A percentile compares a stretch with the other conserved stretches of the same genome.
These are phyloP conservation scores for Rusavskia elegans DNA, from an alignment of 495 filamentous ascomycete genomes.

Conservation along the genomic window DNA sequence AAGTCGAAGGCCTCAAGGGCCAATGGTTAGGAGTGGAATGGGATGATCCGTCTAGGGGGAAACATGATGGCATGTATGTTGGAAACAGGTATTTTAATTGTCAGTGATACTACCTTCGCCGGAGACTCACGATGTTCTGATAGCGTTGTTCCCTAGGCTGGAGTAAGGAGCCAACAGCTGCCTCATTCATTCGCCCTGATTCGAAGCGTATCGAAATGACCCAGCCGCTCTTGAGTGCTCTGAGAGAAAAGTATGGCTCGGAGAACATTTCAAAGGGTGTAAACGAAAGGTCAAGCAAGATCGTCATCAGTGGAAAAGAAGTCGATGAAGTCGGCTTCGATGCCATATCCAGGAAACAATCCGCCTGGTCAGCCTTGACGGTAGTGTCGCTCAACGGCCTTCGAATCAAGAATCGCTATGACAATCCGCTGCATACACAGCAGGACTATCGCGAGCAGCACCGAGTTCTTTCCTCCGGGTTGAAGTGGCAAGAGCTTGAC, in stretches of 20 bases:
- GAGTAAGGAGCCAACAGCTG: slow-evolving; percentile 50
- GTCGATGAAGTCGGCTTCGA: slow-evolving; percentile 94
- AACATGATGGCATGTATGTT: slow-evolving; percentile 72
- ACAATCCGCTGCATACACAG: too few relatives aligned
- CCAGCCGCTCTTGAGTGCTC: slow-evolving; percentile 59
- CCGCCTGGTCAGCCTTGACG: slow-evolving; percentile 58
- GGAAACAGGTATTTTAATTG: slow-evolving; percentile 74
- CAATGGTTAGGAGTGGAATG: slow-evolving; percentile 94
- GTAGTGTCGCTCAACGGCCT: slow-evolving; percentile 71
- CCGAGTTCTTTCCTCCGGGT: slow-evolving; percentile 2
- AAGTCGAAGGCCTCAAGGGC: slow-evolving; percentile 57
- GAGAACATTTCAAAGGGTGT: neutral
- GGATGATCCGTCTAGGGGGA: slow-evolving; percentile 74
- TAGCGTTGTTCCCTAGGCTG: slow-evolving; percentile 29
- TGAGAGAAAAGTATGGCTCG: slow-evolving; percentile 57
- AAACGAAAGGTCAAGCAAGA: slow-evolving; percentile 21
- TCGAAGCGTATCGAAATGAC: slow-evolving; percentile 49
- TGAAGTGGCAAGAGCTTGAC: slow-evolving; percentile 66
- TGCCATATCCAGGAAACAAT: slow-evolving; percentile 68
- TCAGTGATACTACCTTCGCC: slow-evolving; percentile 22
- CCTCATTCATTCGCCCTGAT: slow-evolving; percentile 66
- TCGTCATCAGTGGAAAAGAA: slow-evolving; percentile 69
- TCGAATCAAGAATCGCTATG: slow-evolving; percentile 31
- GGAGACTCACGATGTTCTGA: slow-evolving; percentile 5
- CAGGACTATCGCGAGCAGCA: too few relatives aligned